These are phyloP conservation scores for Arthrobotrys sinensis DNA, from an alignment of 2,329 filamentous ascomycete species.

Conservation along the genomic window DNA sequence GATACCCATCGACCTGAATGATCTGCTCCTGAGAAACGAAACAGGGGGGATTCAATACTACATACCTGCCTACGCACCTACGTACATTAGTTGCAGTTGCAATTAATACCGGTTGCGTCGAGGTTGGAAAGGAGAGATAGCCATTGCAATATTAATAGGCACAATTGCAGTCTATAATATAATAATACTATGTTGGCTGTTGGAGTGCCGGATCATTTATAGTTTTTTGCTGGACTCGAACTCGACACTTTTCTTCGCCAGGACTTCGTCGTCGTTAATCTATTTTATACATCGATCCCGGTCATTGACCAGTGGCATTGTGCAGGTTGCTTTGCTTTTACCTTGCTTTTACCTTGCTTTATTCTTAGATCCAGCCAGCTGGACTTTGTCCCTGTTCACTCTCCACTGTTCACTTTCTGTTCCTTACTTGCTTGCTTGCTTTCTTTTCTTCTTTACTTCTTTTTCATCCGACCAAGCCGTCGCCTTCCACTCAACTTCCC, in stretches of 20 bases:
- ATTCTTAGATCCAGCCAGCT: constrained; percentile 5
- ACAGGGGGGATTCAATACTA: constrained; percentile 11
- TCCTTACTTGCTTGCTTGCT: no score
- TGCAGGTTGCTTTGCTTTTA: constrained; percentile 11
- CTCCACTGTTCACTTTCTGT: neutral
- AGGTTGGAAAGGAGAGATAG: constrained; percentile 22
- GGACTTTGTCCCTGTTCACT: constrained; percentile 1
- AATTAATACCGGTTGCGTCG: neutral
- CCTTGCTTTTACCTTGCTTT: constrained; percentile 1
- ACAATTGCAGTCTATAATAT: neutral
- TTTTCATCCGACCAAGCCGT: no score
- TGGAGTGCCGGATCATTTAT: constrained; percentile 32
- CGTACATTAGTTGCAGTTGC: neutral
- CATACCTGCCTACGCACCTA: constrained; percentile 11
- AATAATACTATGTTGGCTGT: constrained; percentile 33
- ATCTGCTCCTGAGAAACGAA: constrained; percentile 33
- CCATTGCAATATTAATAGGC: neutral
- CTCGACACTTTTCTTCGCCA: neutral
- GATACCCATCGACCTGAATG: constrained; percentile 11
- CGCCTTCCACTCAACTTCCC: neutral
- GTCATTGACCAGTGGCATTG: constrained; percentile 8
- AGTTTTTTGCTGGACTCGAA: neutral
- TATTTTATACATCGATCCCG: constrained; percentile 21
- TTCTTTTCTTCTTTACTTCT: no score
- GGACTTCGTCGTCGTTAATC: constrained; percentile 20